Conservation (phyloP, 768 basidiomycete species). For the Sporobolomyces pararoseus region DNA sequence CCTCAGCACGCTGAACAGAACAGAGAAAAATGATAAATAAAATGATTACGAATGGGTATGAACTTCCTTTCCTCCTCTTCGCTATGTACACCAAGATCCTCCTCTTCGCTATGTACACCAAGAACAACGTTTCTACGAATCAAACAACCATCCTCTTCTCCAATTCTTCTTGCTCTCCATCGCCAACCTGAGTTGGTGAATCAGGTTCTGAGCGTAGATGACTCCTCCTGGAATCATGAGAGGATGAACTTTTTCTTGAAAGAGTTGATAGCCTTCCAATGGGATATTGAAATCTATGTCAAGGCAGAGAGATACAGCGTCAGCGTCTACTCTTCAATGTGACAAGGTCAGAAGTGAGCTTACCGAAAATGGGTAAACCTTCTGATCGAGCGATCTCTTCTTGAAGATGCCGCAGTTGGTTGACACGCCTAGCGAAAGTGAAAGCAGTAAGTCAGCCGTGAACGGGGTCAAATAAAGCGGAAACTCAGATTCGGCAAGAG, state of each 20-base stretch:
- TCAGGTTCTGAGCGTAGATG: slow-evolving; percentile 34
- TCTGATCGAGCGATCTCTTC: slow-evolving; percentile 34
- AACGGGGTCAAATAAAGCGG: too few species aligned
- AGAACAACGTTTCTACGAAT: too few species aligned
- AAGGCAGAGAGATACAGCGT: too few species aligned
- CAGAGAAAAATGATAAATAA: too few species aligned
- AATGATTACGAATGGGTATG: too few species aligned
- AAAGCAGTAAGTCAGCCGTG: too few species aligned
- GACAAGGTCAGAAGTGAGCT: too few species aligned
- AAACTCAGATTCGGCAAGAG: background rate
- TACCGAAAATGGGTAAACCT: slow-evolving; percentile 37
- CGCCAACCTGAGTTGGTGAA: slow-evolving; percentile 38
- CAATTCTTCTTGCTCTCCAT: slow-evolving; percentile 24
- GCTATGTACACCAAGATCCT: too few species aligned
- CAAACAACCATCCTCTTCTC: slow-evolving; percentile 32
- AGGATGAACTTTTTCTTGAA: slow-evolving; percentile 42
- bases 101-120: too few species aligned
- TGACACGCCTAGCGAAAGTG: slow-evolving; percentile 33
- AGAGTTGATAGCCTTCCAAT: slow-evolving; percentile 39
- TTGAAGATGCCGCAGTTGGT: slow-evolving; percentile 40
- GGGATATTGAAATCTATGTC: slow-evolving; percentile 35
- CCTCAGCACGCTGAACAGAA: too few species aligned
- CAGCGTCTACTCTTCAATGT: too few species aligned
- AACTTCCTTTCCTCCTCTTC: too few species aligned
- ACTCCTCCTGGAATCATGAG: slow-evolving; percentile 37